A percentile compares a stretch with the other conserved stretches of the same genome.
phyloP scores from a whole-genome alignment of 306 rosid species.

The Cicer pinnatifidum region DNA sequence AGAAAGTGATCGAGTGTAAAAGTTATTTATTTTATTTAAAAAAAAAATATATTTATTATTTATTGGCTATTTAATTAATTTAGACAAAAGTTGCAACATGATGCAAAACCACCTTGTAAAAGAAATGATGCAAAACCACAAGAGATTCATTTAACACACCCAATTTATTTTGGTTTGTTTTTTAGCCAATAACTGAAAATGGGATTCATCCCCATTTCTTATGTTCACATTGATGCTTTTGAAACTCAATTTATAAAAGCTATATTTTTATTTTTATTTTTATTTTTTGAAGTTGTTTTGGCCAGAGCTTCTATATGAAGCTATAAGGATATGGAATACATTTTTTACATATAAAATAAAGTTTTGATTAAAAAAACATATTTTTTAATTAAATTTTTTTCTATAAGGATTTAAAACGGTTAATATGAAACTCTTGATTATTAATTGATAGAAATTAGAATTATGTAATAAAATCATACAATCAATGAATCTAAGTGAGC shows the following conservation, averaged over 20 bases:
- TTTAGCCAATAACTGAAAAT: conserved; percentile 37
- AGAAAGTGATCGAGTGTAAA: not conserved
- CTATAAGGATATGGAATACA: too few relatives aligned
- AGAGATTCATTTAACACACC: conserved; percentile 2
- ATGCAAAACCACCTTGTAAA: not conserved
- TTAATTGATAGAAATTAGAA: too few relatives aligned
- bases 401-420: not conserved
- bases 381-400: not conserved
- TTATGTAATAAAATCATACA: too few relatives aligned
- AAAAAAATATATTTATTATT: too few relatives aligned
- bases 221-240: conserved; percentile 38
- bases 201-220: not conserved
- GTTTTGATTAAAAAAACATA: not conserved
- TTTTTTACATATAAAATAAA: not conserved
- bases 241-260: conserved; percentile 10
- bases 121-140: not conserved
- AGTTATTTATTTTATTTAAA: too few relatives aligned
- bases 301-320: too few relatives aligned
- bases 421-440: too few relatives aligned
- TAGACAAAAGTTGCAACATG: conserved; percentile 10
- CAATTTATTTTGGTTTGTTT: conserved; percentile 26
- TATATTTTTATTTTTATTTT: not conserved
- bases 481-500: too few relatives aligned
- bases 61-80: not conserved
- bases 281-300: too few relatives aligned